Evolutionary conservation across 75 land plant species (phyloP), one percentile per base, ranked within the genome.

Genomic region (Pinus albicaulis): DNA sequence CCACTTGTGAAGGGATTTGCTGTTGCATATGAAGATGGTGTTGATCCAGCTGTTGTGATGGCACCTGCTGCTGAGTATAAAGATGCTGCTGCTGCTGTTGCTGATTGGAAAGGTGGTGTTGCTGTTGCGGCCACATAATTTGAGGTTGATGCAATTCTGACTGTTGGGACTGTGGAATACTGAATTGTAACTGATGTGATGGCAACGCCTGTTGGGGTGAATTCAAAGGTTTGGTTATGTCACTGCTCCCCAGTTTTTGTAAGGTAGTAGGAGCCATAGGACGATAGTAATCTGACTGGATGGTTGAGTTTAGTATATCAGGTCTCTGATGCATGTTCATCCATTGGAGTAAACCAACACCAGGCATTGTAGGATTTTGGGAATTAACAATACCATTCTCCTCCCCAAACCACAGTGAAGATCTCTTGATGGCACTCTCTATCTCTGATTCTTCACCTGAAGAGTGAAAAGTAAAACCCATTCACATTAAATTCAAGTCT

Each of bases 281-380:
- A 8, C 89, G 87, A 23, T 83, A 80, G 20, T 72, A 70, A 55
- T 78, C 84, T 55, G 93, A 57, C n/a, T 85, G 92, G 58, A 74
- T n/a, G 31, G 80, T 64, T 44, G 84, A 48, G 38, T 74, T 83
- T 17, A 56, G 48, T 56, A 88, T 68, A 65, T 90, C 89, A 74
- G 79, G 78, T 68, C 81, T 86, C 58, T 91, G 93, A 34, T 91
- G 93, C 91, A 89, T 89, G 73, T 68, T 80, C 93, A 91, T 91
- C 93, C 93, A 91, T 66, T 91, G 93, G 4, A 81, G 84, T 59
- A 89, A 64, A 80, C 86, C 89, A 65, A 89, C 65, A 23, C 93
- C 93, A 55, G 88, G 86, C 24, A 89, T 82, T 17, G 87, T 77
- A 25, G 93, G 57, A 63, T 61, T 86, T 55, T 87, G 78, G 11